A percentile compares a stretch with the other conserved stretches of the same genome.
These are phyloP conservation scores for Multifurca ochricompacta DNA, from an alignment of 768 basidiomycete genomes.

Conservation along the genomic window DNA sequence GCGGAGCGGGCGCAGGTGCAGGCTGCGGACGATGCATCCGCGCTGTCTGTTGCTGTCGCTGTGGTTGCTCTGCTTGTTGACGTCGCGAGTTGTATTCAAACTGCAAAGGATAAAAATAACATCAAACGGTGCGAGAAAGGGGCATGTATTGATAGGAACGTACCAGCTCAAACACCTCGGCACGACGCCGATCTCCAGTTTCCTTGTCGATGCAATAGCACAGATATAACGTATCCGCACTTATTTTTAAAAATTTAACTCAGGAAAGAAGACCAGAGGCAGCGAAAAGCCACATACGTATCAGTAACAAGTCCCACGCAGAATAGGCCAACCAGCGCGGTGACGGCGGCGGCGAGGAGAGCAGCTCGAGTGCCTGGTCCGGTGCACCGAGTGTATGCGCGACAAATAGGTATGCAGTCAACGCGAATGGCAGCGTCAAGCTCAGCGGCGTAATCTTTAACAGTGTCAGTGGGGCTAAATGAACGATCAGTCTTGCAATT, in stretches of 20 bases:
- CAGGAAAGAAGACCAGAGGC: neutral
- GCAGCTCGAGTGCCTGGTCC: slow-evolving; percentile 68
- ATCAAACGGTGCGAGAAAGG: neutral
- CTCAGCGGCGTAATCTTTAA: slow-evolving; percentile 73
- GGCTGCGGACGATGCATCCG: slow-evolving; percentile 13
- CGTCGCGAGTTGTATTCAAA: slow-evolving; percentile 17
- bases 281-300: slow-evolving; percentile 36
- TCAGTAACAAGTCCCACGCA: slow-evolving; percentile 79
- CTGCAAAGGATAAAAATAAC: neutral
- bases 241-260: slow-evolving; percentile 21
- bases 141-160: slow-evolving; percentile 21
- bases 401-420: slow-evolving; percentile 83
- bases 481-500: neutral
- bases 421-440: slow-evolving; percentile 72
- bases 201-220: slow-evolving; percentile 63
- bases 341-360: slow-evolving; percentile 68
- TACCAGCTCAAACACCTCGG: slow-evolving; percentile 51
- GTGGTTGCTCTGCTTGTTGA: slow-evolving; percentile 8
- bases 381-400: slow-evolving; percentile 70
- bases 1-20: neutral
- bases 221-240: slow-evolving; percentile 58
- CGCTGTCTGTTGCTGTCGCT: neutral
- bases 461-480: slow-evolving; percentile 54
- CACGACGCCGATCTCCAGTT: slow-evolving; percentile 40
- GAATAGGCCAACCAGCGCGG: slow-evolving; percentile 75